Base-by-base conservation (phyloP, 257 asterid species). In the Vinca minor region DNA sequence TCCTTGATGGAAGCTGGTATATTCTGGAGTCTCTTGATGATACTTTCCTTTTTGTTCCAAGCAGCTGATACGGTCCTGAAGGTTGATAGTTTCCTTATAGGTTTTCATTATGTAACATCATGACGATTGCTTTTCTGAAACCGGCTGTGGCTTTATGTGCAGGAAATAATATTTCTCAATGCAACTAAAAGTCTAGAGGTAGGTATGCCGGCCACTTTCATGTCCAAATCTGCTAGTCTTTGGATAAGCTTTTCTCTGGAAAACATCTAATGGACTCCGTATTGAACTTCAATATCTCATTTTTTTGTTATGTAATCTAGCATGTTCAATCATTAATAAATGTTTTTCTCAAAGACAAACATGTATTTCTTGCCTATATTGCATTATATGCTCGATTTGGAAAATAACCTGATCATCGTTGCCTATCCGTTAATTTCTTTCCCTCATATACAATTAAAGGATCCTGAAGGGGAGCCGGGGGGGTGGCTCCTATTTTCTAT, bases 21-120 rank as follows among this genome's bases (percentile, higher is more conserved):
- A 41, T 89, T 89, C 80, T 93, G 98, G 98, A 93, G 96, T 76
- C 72, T 80, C 82, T 76, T 89, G 78, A 89, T 93, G 98, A 82
- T 89, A 45, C 67, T 87, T 71, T 93, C 98, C 38, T 93, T 93
- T 87, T 79, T 93, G 52, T 78, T 89, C 50, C 98, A 89, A 85
- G 98, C 98, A 68, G 98, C 89, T 63, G 98, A 92, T 71, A 81
- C 96, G 44, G 87, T 92, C 68, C 69, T 89, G 81, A 92, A 92
- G 96, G 98, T 92, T 66, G 63, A 69, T 44, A 45, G 47, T 68
- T 74, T 68, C 72, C 79, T 62, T 62, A 34, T 63, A 48, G 74
- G 52, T 34, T 63, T 32, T 71, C 25, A 61, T 21, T 28, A 59
- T 69, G 46, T 45, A 46, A 56, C 46, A 26, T 74, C 66, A 59